Evolutionary conservation across 2,329 filamentous ascomycete species (phyloP).

Genomic region (Colletotrichum horii): DNA sequence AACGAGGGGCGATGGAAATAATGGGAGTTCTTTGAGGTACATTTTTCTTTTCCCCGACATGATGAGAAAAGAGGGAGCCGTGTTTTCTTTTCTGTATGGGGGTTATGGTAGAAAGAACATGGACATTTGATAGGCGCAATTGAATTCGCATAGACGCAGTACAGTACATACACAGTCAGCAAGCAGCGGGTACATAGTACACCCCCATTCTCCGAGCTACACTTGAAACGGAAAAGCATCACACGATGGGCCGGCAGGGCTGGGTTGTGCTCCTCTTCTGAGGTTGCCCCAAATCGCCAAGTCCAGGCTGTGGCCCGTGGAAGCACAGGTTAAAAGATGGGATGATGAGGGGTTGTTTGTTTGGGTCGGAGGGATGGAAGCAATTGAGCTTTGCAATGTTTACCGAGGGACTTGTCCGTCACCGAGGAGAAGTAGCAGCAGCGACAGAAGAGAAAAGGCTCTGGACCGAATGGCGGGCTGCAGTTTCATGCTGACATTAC

Average conservation of each 20-base stretch:
- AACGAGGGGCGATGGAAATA: not conserved
- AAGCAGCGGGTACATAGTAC: not conserved
- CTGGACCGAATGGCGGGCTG: conserved; percentile 4
- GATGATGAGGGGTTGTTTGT: not conserved
- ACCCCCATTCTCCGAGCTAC: not conserved
- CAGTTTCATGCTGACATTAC: conserved; percentile 16
- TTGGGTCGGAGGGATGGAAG: not conserved
- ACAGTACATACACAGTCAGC: not conserved
- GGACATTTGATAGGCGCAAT: not conserved
- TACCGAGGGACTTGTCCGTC: not conserved
- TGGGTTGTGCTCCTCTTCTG: not conserved
- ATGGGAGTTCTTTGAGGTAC: not conserved
- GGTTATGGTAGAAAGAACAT: not conserved
- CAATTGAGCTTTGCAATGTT: not conserved
- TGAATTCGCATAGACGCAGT: not conserved
- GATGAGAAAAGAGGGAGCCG: not conserved
- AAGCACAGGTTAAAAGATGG: not conserved
- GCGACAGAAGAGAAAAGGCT: not conserved
- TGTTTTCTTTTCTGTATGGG: not conserved
- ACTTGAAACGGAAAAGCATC: not conserved
- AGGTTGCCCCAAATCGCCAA: conserved; percentile 5
- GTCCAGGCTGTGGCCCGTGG: not conserved
- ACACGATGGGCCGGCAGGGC: not conserved
- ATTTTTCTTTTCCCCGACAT: not conserved
- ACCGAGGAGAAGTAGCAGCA: not conserved